These are phyloP conservation scores for Trypanosoma congolense DNA, from an alignment of 208 protist species.

Conservation along the genomic window DNA sequence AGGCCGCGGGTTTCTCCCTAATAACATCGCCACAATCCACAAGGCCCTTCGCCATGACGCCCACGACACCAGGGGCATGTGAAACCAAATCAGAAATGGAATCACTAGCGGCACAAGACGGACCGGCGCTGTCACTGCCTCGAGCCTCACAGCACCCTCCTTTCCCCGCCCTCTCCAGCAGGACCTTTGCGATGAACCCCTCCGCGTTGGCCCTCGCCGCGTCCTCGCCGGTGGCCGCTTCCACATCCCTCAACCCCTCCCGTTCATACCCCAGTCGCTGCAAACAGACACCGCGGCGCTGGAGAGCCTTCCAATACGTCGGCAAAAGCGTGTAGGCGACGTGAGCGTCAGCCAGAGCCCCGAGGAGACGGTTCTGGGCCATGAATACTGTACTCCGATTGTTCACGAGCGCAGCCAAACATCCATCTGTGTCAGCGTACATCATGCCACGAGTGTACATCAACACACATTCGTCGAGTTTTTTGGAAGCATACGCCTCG, in stretches of 20 bases:
- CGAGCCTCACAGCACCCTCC: background rate
- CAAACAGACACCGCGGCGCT: constrained; percentile 62
- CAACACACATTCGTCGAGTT: constrained; percentile 40
- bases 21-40: constrained; percentile 50
- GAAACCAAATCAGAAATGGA: background rate
- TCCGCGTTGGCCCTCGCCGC: constrained; percentile 31
- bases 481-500: constrained; percentile 35
- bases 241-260: constrained; percentile 48
- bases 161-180: constrained; percentile 16
- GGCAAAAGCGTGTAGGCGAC: constrained; percentile 37
- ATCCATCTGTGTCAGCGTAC: constrained; percentile 56
- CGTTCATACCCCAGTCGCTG: constrained; percentile 53
- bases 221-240: constrained; percentile 38
- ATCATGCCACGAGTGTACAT: constrained; percentile 77
- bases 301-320: constrained; percentile 71
- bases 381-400: constrained; percentile 75
- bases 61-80: constrained; percentile 8
- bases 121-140: background rate
- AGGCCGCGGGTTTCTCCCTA: constrained; percentile 58
- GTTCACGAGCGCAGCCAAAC: constrained; percentile 62
- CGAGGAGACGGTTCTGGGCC: constrained; percentile 38
- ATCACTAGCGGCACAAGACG: background rate
- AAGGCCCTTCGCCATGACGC: constrained; percentile 30
- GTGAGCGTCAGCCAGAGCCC: constrained; percentile 68
- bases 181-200: constrained; percentile 34